A percentile compares a stretch with the other conserved stretches of the same genome.
Conservation (phyloP, 1,284 basidiomycete species). For the Sutorius eximius region DNA sequence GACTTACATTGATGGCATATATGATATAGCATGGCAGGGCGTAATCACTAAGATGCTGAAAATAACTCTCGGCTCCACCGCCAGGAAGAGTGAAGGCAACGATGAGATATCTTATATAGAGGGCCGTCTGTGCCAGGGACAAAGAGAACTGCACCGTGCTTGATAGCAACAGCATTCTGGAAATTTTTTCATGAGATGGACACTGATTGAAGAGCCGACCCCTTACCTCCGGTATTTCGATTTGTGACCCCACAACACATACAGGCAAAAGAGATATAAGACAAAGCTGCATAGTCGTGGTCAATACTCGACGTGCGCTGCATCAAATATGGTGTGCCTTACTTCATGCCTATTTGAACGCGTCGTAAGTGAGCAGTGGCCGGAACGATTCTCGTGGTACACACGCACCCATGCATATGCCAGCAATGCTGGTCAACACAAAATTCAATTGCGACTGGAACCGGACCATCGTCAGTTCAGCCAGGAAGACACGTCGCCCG, state of each 20-base stretch:
- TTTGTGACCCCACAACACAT: constrained; percentile 22
- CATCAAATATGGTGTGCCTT: not conserved
- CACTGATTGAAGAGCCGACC: not conserved
- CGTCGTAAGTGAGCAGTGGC: not conserved
- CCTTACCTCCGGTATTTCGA: constrained; percentile 10
- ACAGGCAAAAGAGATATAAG: constrained; percentile 24
- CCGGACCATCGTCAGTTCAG: constrained; percentile 9
- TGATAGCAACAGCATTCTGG: constrained; percentile 11
- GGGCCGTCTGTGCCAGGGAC: constrained; percentile 10
- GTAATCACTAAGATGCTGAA: constrained; percentile 1
- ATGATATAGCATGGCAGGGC: constrained; percentile 22
- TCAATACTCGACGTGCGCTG: not conserved
- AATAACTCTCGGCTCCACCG: constrained; percentile 7
- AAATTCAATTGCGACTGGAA: constrained; percentile 14
- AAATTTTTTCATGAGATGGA: not conserved
- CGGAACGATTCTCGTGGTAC: no score
- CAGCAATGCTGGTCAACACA: constrained; percentile 7
- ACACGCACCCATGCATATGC: constrained; percentile 15
- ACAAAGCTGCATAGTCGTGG: constrained; percentile 11
- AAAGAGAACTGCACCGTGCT: constrained; percentile 20
- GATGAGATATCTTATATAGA: constrained; percentile 13
- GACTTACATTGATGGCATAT: constrained; percentile 19
- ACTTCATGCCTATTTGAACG: constrained; percentile 25
- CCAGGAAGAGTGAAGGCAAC: constrained; percentile 5
- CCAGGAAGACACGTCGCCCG: not conserved